Evolutionary conservation across 371 early-diverging fungal species (phyloP), one percentile per base, ranked within the genome.

Genomic region (Haplosporangium sp.): DNA sequence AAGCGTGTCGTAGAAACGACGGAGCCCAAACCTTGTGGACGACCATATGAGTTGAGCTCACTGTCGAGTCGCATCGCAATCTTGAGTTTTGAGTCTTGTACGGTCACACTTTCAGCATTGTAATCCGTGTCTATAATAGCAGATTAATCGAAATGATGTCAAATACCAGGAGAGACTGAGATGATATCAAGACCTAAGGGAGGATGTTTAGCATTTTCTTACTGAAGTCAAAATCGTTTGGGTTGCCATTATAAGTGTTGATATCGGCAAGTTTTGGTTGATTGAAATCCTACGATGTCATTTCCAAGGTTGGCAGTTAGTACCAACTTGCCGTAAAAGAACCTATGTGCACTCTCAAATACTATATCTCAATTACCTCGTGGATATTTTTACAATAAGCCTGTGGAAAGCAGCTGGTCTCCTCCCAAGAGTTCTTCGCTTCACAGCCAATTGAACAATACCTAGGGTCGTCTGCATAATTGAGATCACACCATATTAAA

Each of bases 1-100:
- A 74, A 74, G 2, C 74, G 67, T 13, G 81, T 79, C 2, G 71
- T 72, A 3, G 78, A 77, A 1, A 77, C 78, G 7, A 72, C 78
- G 2, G 73, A 69, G 0, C 78, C 73, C 5, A 77, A 42, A 0
- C 78, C 78, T 34, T 77, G 78, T 38, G 70, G 73, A 0, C 74
- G 70, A 45, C 74, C 79, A 40, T 67, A 74, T 2, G 67, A 65
- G 45, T 78, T 78, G 34, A 61, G 71, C 0, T 61, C 42, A 10
- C 40, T 42, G 37, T 78, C 79, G 6, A 78, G 79, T 47, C 63
- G 61, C 79, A 78, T 74, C 34, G 60, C 35, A 13, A 74, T 70
- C 47, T 62, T 70, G 58, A 78, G 74, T 11, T 56, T 70, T 15
- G 79, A 74, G 42, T 70, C 68, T 39, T 74, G 48, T 1, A 78